Evolutionary conservation across 768 basidiomycete genomes (phyloP).

Genomic region (Porphyrellus cyaneotinctus): DNA sequence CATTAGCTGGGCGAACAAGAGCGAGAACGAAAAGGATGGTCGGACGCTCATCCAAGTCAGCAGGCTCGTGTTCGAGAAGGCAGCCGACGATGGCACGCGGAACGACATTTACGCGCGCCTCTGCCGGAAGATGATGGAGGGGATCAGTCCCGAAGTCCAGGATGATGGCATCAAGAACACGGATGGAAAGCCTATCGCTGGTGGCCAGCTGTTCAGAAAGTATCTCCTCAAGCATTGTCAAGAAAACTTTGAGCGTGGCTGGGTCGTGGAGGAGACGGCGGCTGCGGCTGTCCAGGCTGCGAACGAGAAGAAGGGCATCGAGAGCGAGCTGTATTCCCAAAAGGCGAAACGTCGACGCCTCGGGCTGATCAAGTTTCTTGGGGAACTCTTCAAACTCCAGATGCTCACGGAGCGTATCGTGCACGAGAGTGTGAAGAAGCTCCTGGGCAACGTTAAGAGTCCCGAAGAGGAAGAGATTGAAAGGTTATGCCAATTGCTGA

Average conservation of each 20-base stretch:
- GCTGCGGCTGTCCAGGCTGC: slow-evolving; percentile 73
- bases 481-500: slow-evolving; percentile 86
- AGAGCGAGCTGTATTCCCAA: slow-evolving; percentile 80
- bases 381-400: slow-evolving; percentile 97
- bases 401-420: slow-evolving; percentile 88
- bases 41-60: slow-evolving; percentile 94
- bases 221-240: slow-evolving; percentile 96
- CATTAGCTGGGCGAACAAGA: slow-evolving; percentile 91
- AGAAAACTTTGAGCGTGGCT: slow-evolving; percentile 95
- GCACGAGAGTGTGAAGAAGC: slow-evolving; percentile 96
- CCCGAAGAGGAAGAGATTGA: slow-evolving; percentile 98
- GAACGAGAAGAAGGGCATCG: slow-evolving; percentile 54
- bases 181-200: slow-evolving; percentile 84
- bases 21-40: slow-evolving; percentile 86
- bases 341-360: slow-evolving; percentile 97
- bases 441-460: slow-evolving; percentile 86
- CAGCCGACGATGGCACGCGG: slow-evolving; percentile 93
- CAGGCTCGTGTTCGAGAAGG: slow-evolving; percentile 94
- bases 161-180: slow-evolving; percentile 80
- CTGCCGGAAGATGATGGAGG: slow-evolving; percentile 94
- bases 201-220: slow-evolving; percentile 89
- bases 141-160: slow-evolving; percentile 80
- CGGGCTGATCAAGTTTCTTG: slow-evolving; percentile 96
- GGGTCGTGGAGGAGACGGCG: slow-evolving; percentile 84
- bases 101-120: slow-evolving; percentile 96